Evolutionary conservation across 129 eudicot genomes (phyloP).

Genomic region (Apium graveolens): DNA sequence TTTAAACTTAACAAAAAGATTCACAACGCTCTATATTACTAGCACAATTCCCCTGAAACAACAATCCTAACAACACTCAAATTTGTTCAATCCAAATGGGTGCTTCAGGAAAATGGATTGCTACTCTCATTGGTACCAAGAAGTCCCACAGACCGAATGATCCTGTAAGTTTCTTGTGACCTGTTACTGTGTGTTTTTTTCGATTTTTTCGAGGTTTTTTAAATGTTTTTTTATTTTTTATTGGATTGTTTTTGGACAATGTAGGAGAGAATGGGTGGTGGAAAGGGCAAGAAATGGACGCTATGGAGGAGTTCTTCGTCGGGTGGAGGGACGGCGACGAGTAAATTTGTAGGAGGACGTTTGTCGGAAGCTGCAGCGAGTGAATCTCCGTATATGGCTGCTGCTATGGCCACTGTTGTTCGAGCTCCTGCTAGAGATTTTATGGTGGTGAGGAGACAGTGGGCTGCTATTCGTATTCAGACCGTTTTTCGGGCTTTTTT

Average conservation of each 20-base stretch:
- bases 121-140: constrained; percentile 51
- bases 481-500: constrained; percentile 70
- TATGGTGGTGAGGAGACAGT: constrained; percentile 55
- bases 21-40: not conserved
- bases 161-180: constrained; percentile 28
- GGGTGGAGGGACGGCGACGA: constrained; percentile 28
- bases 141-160: constrained; percentile 32
- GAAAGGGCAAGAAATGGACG: constrained; percentile 32
- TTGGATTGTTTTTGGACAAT: constrained; percentile 1
- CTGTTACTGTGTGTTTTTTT: not conserved
- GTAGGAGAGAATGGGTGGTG: constrained; percentile 53
- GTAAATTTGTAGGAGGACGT: constrained; percentile 25
- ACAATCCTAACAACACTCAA: not conserved
- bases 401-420: constrained; percentile 70
- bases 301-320: constrained; percentile 46
- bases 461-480: constrained; percentile 94
- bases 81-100: constrained; percentile 37
- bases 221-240: not conserved
- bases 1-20: not conserved
- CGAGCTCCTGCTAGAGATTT: constrained; percentile 79
- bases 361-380: constrained; percentile 46
- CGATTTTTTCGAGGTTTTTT: not conserved
- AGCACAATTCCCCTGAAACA: constrained; percentile 1
- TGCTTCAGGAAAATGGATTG: constrained; percentile 77
- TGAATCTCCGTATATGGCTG: constrained; percentile 31